These are phyloP conservation scores for Geranium rotundifolium DNA, from an alignment of 345 rosid species.

Conservation along the genomic window DNA sequence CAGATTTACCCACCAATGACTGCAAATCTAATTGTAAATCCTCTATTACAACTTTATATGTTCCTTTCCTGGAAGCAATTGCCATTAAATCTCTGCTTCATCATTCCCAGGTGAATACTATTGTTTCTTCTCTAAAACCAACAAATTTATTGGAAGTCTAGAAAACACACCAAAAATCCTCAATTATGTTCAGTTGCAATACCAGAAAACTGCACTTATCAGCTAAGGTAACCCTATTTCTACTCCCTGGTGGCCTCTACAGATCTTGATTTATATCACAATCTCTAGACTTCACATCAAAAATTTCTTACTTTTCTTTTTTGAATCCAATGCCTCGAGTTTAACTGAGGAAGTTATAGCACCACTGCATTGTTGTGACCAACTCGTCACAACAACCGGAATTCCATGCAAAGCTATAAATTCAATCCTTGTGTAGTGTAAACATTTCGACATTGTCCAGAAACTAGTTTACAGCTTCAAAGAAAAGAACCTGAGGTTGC, in stretches of 20 bases:
- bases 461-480: conserved; percentile 48
- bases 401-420: neutral
- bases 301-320: neutral
- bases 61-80: too few relatives aligned
- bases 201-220: too few relatives aligned
- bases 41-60: too few relatives aligned
- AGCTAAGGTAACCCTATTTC: neutral
- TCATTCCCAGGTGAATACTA: too few relatives aligned
- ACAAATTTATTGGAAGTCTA: too few relatives aligned
- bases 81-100: too few relatives aligned
- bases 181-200: too few relatives aligned
- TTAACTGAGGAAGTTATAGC: too few relatives aligned
- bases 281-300: neutral
- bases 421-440: neutral
- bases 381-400: neutral
- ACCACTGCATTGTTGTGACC: neutral
- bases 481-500: conserved; percentile 96
- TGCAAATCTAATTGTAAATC: too few relatives aligned
- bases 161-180: too few relatives aligned
- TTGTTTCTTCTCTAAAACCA: too few relatives aligned
- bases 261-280: neutral
- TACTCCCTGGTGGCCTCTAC: neutral
- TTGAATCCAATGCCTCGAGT: neutral
- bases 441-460: conserved; percentile 11
- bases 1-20: too few relatives aligned